Evolutionary conservation across 257 asterid species (phyloP).

Genomic region (Coffea canephora): DNA sequence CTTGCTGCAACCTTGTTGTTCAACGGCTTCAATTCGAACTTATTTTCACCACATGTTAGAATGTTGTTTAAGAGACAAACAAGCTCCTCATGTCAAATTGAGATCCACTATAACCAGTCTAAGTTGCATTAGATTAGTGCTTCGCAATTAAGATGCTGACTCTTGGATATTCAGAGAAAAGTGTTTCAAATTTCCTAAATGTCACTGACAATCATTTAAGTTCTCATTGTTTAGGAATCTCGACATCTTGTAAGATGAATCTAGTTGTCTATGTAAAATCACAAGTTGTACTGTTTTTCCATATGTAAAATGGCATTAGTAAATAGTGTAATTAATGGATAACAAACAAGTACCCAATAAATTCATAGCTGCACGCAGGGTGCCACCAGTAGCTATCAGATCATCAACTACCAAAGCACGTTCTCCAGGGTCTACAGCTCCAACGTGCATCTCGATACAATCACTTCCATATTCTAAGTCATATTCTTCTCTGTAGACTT

Average conservation of each 20-base stretch:
- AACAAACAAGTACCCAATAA: constrained; percentile 49
- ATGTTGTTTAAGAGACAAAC: neutral
- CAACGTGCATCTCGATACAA: constrained; percentile 84
- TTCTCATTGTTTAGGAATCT: neutral
- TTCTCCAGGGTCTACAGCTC: constrained; percentile 69
- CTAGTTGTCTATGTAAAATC: neutral
- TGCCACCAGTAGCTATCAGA: constrained; percentile 87
- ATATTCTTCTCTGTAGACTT: constrained; percentile 71
- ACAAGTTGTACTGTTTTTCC: neutral
- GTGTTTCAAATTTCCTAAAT: neutral
- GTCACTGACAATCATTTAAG: neutral
- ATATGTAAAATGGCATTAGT: neutral
- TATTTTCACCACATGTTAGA: neutral
- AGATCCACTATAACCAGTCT: neutral
- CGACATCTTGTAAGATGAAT: neutral
- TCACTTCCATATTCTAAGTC: constrained; percentile 91
- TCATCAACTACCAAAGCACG: constrained; percentile 78
- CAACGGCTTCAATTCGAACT: neutral
- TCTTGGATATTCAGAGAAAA: neutral
- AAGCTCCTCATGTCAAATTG: neutral
- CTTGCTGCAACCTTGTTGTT: neutral
- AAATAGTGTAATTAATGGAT: neutral
- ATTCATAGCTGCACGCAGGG: constrained; percentile 77
- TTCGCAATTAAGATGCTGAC: neutral
- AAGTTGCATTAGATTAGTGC: neutral